Percentiles rank a stretch among this genome's conserved stretches.
phyloP scores from a whole-genome alignment of 2,329 filamentous ascomycete genomes.

The Penicillium sp. region DNA sequence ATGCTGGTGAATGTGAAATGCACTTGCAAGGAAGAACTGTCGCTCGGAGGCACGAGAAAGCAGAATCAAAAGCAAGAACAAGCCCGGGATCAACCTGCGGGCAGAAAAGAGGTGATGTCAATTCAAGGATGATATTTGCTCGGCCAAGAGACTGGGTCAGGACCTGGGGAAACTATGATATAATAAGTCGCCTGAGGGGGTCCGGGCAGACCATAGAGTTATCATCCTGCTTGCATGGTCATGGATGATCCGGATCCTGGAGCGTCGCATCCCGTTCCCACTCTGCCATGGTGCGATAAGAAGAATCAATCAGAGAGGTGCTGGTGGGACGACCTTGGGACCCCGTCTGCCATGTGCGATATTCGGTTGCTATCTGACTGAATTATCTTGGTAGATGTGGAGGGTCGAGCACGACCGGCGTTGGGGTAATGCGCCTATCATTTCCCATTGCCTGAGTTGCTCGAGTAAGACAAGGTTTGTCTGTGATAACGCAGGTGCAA shows the following conservation, averaged over 20 bases:
- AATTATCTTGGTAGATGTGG: not conserved
- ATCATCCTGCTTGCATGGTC: conserved; percentile 16
- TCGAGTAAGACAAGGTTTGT: conserved; percentile 39
- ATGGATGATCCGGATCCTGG: conserved; percentile 14
- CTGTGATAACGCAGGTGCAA: conserved; percentile 25
- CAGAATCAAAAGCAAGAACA: not conserved
- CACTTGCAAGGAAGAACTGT: not conserved
- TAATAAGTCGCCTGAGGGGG: conserved; percentile 22
- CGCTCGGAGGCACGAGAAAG: not conserved
- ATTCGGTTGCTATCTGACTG: not conserved
- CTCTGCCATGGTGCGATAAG: conserved; percentile 23
- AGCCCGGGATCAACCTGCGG: conserved; percentile 3
- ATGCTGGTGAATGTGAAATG: conserved; percentile 8
- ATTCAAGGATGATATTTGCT: not conserved
- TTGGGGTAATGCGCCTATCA: conserved; percentile 22
- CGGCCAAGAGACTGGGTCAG: not conserved
- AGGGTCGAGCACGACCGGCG: conserved; percentile 20
- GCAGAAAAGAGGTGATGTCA: not conserved
- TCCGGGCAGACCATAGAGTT: conserved; percentile 12
- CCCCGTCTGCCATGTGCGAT: conserved; percentile 14
- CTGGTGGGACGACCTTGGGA: conserved; percentile 19
- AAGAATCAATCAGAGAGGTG: conserved; percentile 5
- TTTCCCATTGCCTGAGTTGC: conserved; percentile 27
- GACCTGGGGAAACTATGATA: conserved; percentile 21
- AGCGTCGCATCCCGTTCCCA: conserved; percentile 18